Evolutionary conservation across 352 stramenopile genomes (phyloP).

Genomic region (Phytophthora hibernalis): DNA sequence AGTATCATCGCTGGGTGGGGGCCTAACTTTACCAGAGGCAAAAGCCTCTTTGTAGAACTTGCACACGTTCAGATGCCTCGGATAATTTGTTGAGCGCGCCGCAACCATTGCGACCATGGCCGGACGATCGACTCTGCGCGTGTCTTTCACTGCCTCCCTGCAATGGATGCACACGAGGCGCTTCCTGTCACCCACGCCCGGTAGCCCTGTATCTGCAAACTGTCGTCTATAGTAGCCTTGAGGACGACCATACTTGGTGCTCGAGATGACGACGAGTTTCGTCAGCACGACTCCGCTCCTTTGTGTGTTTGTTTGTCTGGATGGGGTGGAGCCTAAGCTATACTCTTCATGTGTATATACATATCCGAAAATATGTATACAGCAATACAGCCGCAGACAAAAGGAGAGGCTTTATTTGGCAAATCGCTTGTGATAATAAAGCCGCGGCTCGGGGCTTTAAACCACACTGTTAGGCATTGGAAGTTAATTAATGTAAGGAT

Average conservation of each 20-base stretch:
- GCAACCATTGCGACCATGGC: background rate
- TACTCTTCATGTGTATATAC: background rate
- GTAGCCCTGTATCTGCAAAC: background rate
- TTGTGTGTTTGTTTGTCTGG: background rate
- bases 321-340: background rate
- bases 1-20: background rate
- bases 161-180: background rate
- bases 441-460: background rate
- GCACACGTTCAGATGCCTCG: background rate
- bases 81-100: background rate
- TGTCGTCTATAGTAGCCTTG: background rate
- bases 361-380: background rate
- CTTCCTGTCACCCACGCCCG: background rate
- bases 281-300: background rate
- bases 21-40: background rate
- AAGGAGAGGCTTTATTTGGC: background rate
- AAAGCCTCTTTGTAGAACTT: background rate
- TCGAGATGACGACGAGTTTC: too few relatives aligned
- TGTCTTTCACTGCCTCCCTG: background rate
- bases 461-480: too few relatives aligned
- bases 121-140: background rate
- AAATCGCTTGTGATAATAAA: background rate
- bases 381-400: background rate
- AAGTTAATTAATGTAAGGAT: too few relatives aligned
- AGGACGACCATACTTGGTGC: too few relatives aligned